Conservation (phyloP, 352 stramenopile species). For the Pythium aquatile region DNA sequence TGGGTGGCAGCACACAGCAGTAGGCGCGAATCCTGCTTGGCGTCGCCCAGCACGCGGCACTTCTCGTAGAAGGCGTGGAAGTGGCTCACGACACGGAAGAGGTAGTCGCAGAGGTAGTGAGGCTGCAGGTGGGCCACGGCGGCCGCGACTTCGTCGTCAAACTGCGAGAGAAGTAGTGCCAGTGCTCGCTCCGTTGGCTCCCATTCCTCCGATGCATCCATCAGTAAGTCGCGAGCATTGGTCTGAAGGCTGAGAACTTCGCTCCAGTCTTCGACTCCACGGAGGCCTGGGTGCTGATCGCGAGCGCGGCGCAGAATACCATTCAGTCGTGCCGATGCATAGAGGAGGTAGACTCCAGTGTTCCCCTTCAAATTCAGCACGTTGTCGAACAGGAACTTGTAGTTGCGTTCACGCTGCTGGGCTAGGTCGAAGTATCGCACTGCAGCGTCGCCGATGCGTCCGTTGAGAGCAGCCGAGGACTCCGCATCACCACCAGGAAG, state of each 20-base stretch:
- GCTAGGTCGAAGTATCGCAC: constrained; percentile 85
- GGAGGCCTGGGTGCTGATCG: constrained; percentile 23
- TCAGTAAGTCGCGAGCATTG: constrained; percentile 38
- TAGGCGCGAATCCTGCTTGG: constrained; percentile 63
- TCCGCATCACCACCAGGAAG: constrained; percentile 6
- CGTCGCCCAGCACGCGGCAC: constrained; percentile 66
- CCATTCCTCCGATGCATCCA: constrained; percentile 50
- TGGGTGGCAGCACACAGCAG: constrained; percentile 75
- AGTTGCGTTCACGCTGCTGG: constrained; percentile 81
- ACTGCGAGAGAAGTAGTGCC: constrained; percentile 72
- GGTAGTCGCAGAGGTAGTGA: constrained; percentile 79
- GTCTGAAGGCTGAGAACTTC: constrained; percentile 29
- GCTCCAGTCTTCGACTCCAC: constrained; percentile 29
- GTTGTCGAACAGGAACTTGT: constrained; percentile 85
- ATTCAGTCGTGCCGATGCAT: constrained; percentile 68
- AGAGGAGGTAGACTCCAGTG: constrained; percentile 84
- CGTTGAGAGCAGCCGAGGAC: constrained; percentile 33
- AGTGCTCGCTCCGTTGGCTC: constrained; percentile 64
- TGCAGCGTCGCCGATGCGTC: constrained; percentile 64
- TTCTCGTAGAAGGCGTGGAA: constrained; percentile 86
- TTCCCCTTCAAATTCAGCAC: constrained; percentile 83
- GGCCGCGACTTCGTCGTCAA: constrained; percentile 69
- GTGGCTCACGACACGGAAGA: constrained; percentile 73
- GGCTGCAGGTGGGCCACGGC: constrained; percentile 62
- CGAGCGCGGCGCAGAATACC: constrained; percentile 68